phyloP scores from a whole-genome alignment of 2,329 filamentous ascomycete species.

The Bretziella fagacearum region DNA sequence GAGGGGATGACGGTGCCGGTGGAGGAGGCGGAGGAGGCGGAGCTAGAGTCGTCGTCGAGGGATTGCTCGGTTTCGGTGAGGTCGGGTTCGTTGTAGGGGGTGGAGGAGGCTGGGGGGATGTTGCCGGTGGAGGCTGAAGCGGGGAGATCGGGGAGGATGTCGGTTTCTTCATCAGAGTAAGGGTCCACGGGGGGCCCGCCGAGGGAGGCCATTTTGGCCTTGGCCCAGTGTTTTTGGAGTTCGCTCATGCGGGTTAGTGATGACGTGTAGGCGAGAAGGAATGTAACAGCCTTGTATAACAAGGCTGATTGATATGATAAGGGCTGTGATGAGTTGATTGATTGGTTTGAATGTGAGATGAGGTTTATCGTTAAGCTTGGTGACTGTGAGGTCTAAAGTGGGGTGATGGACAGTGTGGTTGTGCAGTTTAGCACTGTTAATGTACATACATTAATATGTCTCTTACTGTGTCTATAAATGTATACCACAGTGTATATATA shows the following conservation, averaged over 20 bases:
- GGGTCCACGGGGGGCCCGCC: constrained; percentile 18
- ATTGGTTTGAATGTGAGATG: neutral
- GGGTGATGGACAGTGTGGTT: constrained; percentile 9
- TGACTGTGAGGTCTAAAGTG: constrained; percentile 13
- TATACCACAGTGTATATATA: too few relatives aligned
- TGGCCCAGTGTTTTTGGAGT: constrained; percentile 62
- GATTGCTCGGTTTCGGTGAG: constrained; percentile 16
- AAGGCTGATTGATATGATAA: neutral
- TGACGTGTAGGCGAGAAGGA: too few relatives aligned
- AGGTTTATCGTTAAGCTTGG: neutral
- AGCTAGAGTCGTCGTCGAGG: constrained; percentile 45
- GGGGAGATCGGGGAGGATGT: constrained; percentile 1
- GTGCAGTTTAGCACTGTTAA: neutral
- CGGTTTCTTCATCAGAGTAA: constrained; percentile 5
- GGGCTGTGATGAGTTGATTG: neutral
- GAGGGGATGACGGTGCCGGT: constrained; percentile 82
- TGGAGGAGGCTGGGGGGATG: too few relatives aligned
- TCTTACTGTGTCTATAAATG: too few relatives aligned
- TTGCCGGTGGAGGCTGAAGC: neutral
- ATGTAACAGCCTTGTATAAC: too few relatives aligned
- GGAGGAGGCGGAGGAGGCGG: constrained; percentile 57
- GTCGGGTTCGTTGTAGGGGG: neutral
- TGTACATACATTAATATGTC: too few relatives aligned
- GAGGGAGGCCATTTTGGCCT: constrained; percentile 49
- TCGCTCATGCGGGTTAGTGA: constrained; percentile 50